phyloP scores from a whole-genome alignment of 2,329 filamentous ascomycete genomes.

The Didymella pomorum region DNA sequence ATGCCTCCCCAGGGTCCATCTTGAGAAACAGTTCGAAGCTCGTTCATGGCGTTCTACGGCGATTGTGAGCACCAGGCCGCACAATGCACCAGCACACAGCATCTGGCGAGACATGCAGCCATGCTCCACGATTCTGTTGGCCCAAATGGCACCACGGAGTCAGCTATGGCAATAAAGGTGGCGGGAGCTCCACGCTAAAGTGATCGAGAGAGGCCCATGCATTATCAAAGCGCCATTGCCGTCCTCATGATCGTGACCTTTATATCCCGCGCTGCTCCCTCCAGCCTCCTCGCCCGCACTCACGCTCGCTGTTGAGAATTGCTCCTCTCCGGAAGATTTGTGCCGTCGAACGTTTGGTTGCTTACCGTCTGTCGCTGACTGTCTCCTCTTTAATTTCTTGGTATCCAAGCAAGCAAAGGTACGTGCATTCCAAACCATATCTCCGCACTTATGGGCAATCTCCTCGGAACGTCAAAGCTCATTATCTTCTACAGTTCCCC shows the following conservation, averaged over 20 bases:
- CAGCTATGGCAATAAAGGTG: constrained; percentile 14
- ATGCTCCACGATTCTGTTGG: constrained; percentile 8
- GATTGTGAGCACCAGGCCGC: constrained; percentile 12
- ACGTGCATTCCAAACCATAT: constrained; percentile 21
- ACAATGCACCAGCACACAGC: constrained; percentile 22
- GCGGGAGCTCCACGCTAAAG: constrained; percentile 21
- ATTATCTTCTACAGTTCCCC: constrained; percentile 5
- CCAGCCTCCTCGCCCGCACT: constrained; percentile 28
- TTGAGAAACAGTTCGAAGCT: constrained; percentile 11
- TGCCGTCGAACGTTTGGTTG: constrained; percentile 12
- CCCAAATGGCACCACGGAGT: constrained; percentile 17
- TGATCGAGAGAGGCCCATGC: constrained; percentile 24
- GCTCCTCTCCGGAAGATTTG: constrained; percentile 22
- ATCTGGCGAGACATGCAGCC: constrained; percentile 24
- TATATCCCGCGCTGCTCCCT: constrained; percentile 35
- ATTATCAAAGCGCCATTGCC: constrained; percentile 19
- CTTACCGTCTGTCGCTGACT: constrained; percentile 36
- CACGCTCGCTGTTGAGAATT: constrained; percentile 42
- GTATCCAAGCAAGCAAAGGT: constrained; percentile 17
- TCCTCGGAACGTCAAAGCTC: constrained; percentile 15
- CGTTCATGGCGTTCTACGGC: constrained; percentile 14
- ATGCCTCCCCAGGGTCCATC: constrained; percentile 6
- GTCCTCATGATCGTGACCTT: constrained; percentile 37
- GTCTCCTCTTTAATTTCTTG: constrained; percentile 18
- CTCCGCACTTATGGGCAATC: constrained; percentile 14